Percentiles rank a stretch among this genome's conserved stretches.
phyloP scores from a whole-genome alignment of 1,284 basidiomycete species.

The Microstroma glucosiphilum region DNA sequence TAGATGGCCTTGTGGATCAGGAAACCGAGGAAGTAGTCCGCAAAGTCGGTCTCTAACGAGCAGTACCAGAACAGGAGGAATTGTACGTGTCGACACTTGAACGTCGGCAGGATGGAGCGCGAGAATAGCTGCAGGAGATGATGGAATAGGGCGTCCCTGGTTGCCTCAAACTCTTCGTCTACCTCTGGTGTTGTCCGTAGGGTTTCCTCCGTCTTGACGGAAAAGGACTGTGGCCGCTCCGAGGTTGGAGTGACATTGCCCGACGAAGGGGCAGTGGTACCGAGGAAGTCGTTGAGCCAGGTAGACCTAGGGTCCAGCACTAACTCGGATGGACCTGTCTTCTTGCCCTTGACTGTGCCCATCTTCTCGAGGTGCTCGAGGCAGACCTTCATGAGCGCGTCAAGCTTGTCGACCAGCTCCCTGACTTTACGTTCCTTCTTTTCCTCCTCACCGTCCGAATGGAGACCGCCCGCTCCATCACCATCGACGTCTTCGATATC shows the following conservation, averaged over 20 bases:
- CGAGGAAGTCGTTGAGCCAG: constrained; percentile 8
- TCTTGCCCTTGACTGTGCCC: constrained; percentile 7
- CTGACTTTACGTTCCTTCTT: constrained; percentile 56
- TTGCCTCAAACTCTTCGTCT: background rate
- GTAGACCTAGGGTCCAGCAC: background rate
- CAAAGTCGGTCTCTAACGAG: constrained; percentile 79
- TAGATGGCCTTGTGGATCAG: constrained; percentile 82
- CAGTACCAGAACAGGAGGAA: constrained; percentile 94
- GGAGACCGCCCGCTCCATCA: background rate
- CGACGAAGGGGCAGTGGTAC: background rate
- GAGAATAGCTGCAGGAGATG: constrained; percentile 87
- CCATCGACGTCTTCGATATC: constrained; percentile 51
- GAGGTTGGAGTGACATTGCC: background rate
- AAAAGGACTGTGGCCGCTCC: background rate
- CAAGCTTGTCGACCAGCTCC: constrained; percentile 82
- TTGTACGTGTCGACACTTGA: constrained; percentile 93
- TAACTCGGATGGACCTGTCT: background rate
- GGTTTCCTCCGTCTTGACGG: background rate
- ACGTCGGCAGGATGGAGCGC: constrained; percentile 84
- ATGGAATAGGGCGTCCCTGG: constrained; percentile 59
- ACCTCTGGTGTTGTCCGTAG: background rate
- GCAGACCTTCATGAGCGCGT: constrained; percentile 74
- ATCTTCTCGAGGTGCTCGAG: constrained; percentile 70
- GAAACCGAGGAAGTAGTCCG: constrained; percentile 86
- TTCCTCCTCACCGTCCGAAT: constrained; percentile 22